phyloP scores from a whole-genome alignment of 106 monocot species.

The Allium sativum region DNA sequence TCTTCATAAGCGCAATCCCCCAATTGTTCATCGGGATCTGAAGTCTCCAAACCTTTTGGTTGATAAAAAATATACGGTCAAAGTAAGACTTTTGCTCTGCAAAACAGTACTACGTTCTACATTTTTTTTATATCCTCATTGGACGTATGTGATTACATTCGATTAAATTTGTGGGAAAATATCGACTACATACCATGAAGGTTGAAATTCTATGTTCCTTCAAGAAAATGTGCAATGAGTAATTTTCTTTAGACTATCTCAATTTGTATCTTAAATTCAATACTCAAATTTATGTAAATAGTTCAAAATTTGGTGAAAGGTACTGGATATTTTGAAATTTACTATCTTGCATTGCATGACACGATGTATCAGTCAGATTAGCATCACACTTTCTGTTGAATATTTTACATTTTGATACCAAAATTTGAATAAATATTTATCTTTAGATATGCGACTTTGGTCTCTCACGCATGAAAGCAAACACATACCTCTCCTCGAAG shows the following conservation, averaged over 20 bases:
- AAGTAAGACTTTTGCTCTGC: conserved; percentile 36
- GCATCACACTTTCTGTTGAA: no score
- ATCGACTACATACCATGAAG: not conserved
- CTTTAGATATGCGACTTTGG: conserved; percentile 97
- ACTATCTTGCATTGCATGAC: no score
- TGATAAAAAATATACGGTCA: conserved; percentile 94
- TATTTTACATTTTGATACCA: no score
- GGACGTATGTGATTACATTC: not conserved
- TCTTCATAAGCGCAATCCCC: conserved; percentile 86
- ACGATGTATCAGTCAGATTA: no score
- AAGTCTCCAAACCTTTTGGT: conserved; percentile 99
- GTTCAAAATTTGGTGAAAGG: no score
- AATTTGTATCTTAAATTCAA: no score
- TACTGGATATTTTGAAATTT: no score
- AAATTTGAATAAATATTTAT: no score
- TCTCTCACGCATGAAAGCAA: conserved; percentile 85
- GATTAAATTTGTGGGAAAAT: not conserved
- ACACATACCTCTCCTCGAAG: conserved; percentile 92
- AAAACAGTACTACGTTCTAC: not conserved
- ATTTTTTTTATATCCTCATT: no score
- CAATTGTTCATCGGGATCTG: conserved; percentile 98
- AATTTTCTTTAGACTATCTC: no score
- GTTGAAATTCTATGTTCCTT: not conserved
- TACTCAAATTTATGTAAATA: no score
- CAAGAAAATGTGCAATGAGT: no score